These are phyloP conservation scores for Sclerotinia subarctica DNA, from an alignment of 2,329 filamentous ascomycete genomes.

Conservation along the genomic window DNA sequence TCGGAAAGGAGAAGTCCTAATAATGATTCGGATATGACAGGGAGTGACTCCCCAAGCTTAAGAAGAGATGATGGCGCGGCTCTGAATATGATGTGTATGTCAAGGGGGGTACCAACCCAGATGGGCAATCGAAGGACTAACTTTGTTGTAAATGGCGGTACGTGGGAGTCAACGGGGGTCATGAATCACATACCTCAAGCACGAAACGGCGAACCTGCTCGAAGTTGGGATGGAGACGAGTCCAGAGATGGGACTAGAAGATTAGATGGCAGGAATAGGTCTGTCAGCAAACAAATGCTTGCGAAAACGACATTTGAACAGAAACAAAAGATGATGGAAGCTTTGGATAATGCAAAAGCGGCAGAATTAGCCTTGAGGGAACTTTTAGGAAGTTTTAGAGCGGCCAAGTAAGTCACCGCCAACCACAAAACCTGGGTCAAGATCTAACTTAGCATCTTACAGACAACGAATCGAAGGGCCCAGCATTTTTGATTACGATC, in stretches of 20 bases:
- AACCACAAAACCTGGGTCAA: not conserved
- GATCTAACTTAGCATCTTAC: conserved; percentile 8
- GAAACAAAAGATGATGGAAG: conserved; percentile 63
- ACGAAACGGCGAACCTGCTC: conserved; percentile 46
- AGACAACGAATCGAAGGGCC: conserved; percentile 57
- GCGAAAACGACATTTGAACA: conserved; percentile 57
- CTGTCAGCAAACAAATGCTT: conserved; percentile 50
- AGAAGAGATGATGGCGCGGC: conserved; percentile 38
- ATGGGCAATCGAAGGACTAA: conserved; percentile 35
- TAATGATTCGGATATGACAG: conserved; percentile 38
- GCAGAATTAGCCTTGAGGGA: conserved; percentile 83
- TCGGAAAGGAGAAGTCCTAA: conserved; percentile 37
- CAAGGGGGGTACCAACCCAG: not conserved
- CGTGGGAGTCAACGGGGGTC: conserved; percentile 75
- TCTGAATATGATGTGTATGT: conserved; percentile 40
- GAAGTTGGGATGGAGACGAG: conserved; percentile 40
- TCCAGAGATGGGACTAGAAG: conserved; percentile 36
- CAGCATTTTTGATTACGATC: conserved; percentile 74
- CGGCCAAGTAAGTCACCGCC: conserved; percentile 65
- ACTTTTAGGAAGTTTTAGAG: conserved; percentile 74
- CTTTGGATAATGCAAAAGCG: conserved; percentile 74
- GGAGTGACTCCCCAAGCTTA: conserved; percentile 37
- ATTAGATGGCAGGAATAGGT: conserved; percentile 38
- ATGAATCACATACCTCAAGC: conserved; percentile 67
- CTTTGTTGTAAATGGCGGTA: conserved; percentile 44